Evolutionary conservation across 1,139 yeast genomes (phyloP).

Genomic region (Yamadazyma atlantica): DNA sequence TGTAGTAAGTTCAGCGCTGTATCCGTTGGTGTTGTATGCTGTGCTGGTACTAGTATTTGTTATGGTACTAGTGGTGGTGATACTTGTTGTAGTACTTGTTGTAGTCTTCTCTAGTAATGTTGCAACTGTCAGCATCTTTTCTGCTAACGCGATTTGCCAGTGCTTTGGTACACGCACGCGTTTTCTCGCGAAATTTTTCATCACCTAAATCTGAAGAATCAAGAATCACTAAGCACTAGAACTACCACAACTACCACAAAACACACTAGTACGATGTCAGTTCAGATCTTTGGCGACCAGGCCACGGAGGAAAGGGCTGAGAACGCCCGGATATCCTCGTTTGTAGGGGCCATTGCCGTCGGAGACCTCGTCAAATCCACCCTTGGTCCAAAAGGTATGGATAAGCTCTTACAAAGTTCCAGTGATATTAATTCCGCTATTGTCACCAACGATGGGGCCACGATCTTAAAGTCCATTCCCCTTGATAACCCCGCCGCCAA

Average conservation of each 20-base stretch:
- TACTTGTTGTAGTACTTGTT: too few species aligned
- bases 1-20: too few species aligned
- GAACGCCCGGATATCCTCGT: slow-evolving; percentile 94
- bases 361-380: slow-evolving; percentile 97
- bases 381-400: slow-evolving; percentile 98
- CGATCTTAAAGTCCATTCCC: slow-evolving; percentile 90
- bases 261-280: slow-evolving; percentile 69
- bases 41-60: too few species aligned
- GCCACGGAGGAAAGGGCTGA: slow-evolving; percentile 97
- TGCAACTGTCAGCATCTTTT: not conserved
- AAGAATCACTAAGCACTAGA: too few species aligned
- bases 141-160: not conserved
- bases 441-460: slow-evolving; percentile 98
- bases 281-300: slow-evolving; percentile 94
- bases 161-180: not conserved
- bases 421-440: slow-evolving; percentile 68
- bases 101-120: too few species aligned
- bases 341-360: slow-evolving; percentile 98
- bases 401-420: slow-evolving; percentile 86
- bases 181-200: not conserved
- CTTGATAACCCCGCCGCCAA: slow-evolving; percentile 98
- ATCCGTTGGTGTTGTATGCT: too few species aligned
- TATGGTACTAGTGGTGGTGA: too few species aligned
- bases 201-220: too few species aligned
- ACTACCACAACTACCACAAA: too few species aligned